Conservation (phyloP, 2,329 filamentous ascomycete species). For the Alternaria panax region DNA sequence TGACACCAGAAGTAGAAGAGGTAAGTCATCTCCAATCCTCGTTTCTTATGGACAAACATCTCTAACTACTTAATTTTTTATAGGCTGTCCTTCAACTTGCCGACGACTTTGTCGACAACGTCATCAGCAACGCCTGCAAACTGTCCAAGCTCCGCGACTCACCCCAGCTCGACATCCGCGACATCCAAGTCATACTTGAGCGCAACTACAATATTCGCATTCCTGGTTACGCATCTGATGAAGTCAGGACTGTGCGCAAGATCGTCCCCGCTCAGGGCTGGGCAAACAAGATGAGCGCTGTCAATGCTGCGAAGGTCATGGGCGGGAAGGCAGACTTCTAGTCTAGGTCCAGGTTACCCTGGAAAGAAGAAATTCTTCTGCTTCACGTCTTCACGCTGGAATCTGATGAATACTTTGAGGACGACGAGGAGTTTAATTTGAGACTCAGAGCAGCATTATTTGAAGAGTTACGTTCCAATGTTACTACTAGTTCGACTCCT, state of each 20-base stretch:
- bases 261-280: constrained; percentile 86
- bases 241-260: constrained; percentile 92
- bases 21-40: constrained; percentile 58
- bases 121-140: constrained; percentile 85
- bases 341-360: neutral
- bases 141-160: constrained; percentile 92
- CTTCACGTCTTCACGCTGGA: neutral
- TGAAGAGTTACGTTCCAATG: neutral
- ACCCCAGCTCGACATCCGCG: constrained; percentile 81
- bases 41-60: neutral
- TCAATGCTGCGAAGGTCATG: constrained; percentile 87
- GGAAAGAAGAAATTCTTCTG: neutral
- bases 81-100: constrained; percentile 87
- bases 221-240: constrained; percentile 92
- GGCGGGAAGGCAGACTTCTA: constrained; percentile 54
- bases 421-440: neutral
- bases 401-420: neutral
- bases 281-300: constrained; percentile 96
- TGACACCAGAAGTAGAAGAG: constrained; percentile 95
- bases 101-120: constrained; percentile 93
- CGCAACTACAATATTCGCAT: constrained; percentile 80
- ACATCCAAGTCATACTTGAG: constrained; percentile 63
- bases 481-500: neutral
- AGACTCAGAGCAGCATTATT: neutral
- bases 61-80: neutral